A percentile compares a stretch with the other conserved stretches of the same genome.
Evolutionary conservation across 1,284 basidiomycete genomes (phyloP).

Genomic region (Rhodotorula sp.): DNA sequence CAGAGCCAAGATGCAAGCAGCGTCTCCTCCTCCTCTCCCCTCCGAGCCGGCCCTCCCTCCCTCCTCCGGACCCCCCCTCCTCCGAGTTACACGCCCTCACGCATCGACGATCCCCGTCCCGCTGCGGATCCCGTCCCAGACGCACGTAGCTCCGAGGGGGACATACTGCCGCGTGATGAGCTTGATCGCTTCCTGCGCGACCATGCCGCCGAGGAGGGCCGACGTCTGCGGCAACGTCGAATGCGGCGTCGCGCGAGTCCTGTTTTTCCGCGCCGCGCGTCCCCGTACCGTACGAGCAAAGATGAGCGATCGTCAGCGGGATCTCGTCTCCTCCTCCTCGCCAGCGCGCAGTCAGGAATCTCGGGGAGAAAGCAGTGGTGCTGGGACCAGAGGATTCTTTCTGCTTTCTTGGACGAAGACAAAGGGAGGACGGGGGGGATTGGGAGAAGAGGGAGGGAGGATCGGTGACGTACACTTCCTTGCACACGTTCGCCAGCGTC

Average conservation of each 20-base stretch:
- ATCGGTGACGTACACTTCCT: constrained; percentile 68
- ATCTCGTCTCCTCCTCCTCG: no score
- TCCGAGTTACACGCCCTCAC: not conserved
- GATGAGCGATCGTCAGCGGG: no score
- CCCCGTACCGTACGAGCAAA: no score
- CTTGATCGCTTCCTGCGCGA: constrained; percentile 98
- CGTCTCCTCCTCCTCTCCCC: no score
- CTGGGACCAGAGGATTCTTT: no score
- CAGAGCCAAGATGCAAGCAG: no score
- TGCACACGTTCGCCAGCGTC: constrained; percentile 63
- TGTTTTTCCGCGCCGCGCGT: not conserved
- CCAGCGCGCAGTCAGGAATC: no score
- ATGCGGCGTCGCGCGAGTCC: constrained; percentile 37
- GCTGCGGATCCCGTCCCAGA: constrained; percentile 73
- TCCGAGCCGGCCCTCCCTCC: not conserved
- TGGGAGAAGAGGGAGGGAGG: not conserved
- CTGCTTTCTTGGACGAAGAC: no score
- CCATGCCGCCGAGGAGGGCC: constrained; percentile 87
- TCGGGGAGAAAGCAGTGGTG: no score
- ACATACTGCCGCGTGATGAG: constrained; percentile 94
- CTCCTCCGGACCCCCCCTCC: not conserved
- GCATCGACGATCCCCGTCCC: constrained; percentile 20
- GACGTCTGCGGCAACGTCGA: constrained; percentile 84
- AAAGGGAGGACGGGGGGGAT: no score
- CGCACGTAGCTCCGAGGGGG: constrained; percentile 75